Percentiles rank a stretch among this genome's conserved stretches.
Evolutionary conservation across 2,329 filamentous ascomycete species (phyloP).

Genomic region (Exophiala sp.): DNA sequence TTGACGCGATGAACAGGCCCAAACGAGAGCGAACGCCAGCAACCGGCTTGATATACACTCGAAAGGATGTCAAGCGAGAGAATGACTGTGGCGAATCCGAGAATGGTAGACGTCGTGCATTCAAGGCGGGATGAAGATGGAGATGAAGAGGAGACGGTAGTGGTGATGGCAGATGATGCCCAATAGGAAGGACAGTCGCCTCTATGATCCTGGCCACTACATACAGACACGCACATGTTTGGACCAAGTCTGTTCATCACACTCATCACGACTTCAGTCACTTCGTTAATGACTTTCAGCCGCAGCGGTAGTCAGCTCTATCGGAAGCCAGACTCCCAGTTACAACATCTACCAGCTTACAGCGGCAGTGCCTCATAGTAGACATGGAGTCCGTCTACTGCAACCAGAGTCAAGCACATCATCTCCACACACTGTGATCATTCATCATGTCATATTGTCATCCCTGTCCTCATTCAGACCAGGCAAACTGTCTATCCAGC

Average conservation of each 20-base stretch:
- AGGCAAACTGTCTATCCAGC: neutral
- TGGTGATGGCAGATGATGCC: neutral
- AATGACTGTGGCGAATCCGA: neutral
- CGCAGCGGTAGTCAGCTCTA: too few species aligned
- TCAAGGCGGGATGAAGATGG: neutral
- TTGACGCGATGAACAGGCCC: neutral
- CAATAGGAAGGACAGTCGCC: neutral
- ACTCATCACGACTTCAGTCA: too few species aligned
- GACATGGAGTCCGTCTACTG: neutral
- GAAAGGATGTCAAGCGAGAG: neutral
- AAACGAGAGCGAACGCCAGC: constrained; percentile 7
- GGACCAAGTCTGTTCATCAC: neutral
- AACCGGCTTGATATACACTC: neutral
- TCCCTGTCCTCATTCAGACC: neutral
- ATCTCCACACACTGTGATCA: too few species aligned
- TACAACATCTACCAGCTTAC: too few species aligned
- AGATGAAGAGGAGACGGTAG: neutral
- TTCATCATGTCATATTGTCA: neutral
- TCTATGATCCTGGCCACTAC: neutral
- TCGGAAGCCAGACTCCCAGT: too few species aligned
- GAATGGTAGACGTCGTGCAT: neutral
- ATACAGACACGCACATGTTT: neutral
- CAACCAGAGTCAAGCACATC: neutral
- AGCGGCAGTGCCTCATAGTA: too few species aligned
- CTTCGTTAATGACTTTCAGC: too few species aligned